Conservation (phyloP, 2,329 filamentous ascomycete genomes). For the Geosmithia putterillii region DNA sequence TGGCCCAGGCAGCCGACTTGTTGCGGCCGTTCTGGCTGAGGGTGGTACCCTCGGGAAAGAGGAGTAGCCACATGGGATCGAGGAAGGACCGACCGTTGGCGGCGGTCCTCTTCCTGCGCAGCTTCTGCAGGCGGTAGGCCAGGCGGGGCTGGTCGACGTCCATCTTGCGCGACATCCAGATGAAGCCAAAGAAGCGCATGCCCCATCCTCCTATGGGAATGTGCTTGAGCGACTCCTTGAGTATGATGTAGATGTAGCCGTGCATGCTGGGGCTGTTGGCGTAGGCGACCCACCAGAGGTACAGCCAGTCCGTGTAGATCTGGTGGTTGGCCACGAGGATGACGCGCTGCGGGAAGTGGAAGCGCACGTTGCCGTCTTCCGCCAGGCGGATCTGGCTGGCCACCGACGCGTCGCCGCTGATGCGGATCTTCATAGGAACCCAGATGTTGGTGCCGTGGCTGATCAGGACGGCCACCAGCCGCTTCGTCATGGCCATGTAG, state of each 20-base stretch:
- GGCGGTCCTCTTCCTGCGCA: slow-evolving; percentile 45
- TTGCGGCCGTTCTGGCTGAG: slow-evolving; percentile 56
- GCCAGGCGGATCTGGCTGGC: slow-evolving; percentile 60
- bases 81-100: slow-evolving; percentile 42
- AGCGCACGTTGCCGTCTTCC: slow-evolving; percentile 61
- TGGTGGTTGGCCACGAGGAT: slow-evolving; percentile 80
- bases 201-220: slow-evolving; percentile 70
- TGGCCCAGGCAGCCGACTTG: slow-evolving; percentile 64
- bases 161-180: slow-evolving; percentile 88
- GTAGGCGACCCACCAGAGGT: slow-evolving; percentile 91
- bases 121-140: slow-evolving; percentile 57
- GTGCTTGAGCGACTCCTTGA: slow-evolving; percentile 76
- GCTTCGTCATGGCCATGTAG: slow-evolving; percentile 80
- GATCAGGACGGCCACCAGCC: slow-evolving; percentile 66
- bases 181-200: slow-evolving; percentile 80
- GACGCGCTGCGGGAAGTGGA: slow-evolving; percentile 69
- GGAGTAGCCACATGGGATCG: slow-evolving; percentile 80
- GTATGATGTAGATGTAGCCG: slow-evolving; percentile 78
- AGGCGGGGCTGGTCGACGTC: slow-evolving; percentile 65
- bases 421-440: slow-evolving; percentile 70
- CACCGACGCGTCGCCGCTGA: slow-evolving; percentile 75
- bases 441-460: slow-evolving; percentile 78
- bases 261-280: slow-evolving; percentile 64
- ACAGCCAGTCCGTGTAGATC: slow-evolving; percentile 87
- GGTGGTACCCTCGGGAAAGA: slow-evolving; percentile 85